phyloP scores from a whole-genome alignment of 345 rosid genomes.

The Lagerstroemia speciosa region DNA sequence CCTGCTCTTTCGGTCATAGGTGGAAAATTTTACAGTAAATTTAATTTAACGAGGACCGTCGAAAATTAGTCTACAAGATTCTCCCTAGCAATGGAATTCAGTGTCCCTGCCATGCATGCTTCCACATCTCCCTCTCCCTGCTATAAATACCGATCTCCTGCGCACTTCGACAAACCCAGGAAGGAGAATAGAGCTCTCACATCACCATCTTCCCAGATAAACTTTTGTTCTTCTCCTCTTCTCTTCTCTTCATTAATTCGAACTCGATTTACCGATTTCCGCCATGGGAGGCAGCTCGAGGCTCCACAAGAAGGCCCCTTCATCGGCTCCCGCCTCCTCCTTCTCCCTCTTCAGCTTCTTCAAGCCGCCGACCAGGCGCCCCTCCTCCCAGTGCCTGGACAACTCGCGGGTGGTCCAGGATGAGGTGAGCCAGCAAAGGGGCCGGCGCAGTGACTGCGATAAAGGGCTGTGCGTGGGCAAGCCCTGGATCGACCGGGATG shows the following conservation, averaged over 20 bases:
- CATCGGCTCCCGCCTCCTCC: not conserved
- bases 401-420: conserved; percentile 19
- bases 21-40: too few species aligned
- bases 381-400: conserved; percentile 5
- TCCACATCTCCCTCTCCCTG: too few species aligned
- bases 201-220: not conserved
- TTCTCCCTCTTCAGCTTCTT: conserved; percentile 4
- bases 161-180: not conserved
- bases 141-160: not conserved
- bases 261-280: not conserved
- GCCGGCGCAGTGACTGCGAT: conserved; percentile 43
- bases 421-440: conserved; percentile 18
- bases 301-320: conserved; percentile 1
- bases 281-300: conserved; percentile 2
- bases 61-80: not conserved
- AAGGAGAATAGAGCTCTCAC: too few species aligned
- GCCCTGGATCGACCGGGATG: conserved; percentile 44
- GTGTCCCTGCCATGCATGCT: not conserved
- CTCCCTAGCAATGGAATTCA: not conserved
- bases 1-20: too few species aligned
- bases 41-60: not conserved
- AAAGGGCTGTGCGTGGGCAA: conserved; percentile 29
- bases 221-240: not conserved
- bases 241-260: not conserved
- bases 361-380: not conserved